These are phyloP conservation scores for Phialemoniopsis sp. DNA, from an alignment of 2,329 filamentous ascomycete species.

Conservation along the genomic window DNA sequence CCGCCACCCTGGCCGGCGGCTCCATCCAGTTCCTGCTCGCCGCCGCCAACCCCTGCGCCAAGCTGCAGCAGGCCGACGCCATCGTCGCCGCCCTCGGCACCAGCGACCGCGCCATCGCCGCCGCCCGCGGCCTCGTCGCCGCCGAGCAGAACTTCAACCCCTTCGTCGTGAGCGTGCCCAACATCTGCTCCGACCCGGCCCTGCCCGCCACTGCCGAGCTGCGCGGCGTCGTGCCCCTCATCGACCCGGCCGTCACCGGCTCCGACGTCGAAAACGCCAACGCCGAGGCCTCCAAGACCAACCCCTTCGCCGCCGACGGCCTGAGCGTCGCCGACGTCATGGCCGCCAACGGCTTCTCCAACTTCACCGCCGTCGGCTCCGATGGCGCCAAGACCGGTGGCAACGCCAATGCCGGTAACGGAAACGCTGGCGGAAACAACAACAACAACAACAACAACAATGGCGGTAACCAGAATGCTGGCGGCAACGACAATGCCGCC, in stretches of 20 bases:
- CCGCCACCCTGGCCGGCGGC: conserved; percentile 57
- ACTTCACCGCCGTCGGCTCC: conserved; percentile 36
- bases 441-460: conserved; percentile 4
- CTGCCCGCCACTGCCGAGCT: conserved; percentile 58
- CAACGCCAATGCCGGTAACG: conserved; percentile 3
- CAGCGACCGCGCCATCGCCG: conserved; percentile 54
- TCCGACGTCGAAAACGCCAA: conserved; percentile 57
- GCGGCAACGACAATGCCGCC: conserved; percentile 1
- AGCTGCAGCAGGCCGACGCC: conserved; percentile 60
- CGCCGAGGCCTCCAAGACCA: conserved; percentile 43
- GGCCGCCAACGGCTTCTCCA: conserved; percentile 56
- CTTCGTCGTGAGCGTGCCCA: conserved; percentile 53
- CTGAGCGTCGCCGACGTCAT: conserved; percentile 63
- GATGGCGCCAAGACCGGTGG: conserved; percentile 10
- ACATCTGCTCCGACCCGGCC: conserved; percentile 58
- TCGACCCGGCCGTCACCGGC: conserved; percentile 60
- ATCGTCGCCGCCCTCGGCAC: conserved; percentile 59
- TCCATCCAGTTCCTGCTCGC: conserved; percentile 59
- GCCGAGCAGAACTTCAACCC: conserved; percentile 74
- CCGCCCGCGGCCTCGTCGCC: conserved; percentile 58
- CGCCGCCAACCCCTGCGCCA: conserved; percentile 60
- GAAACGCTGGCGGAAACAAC: conserved; percentile 7
- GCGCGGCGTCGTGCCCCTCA: conserved; percentile 62
- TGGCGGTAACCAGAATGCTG: neutral
- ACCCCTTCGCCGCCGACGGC: conserved; percentile 55